phyloP scores from a whole-genome alignment of 345 rosid species.

The Citrus australasica region DNA sequence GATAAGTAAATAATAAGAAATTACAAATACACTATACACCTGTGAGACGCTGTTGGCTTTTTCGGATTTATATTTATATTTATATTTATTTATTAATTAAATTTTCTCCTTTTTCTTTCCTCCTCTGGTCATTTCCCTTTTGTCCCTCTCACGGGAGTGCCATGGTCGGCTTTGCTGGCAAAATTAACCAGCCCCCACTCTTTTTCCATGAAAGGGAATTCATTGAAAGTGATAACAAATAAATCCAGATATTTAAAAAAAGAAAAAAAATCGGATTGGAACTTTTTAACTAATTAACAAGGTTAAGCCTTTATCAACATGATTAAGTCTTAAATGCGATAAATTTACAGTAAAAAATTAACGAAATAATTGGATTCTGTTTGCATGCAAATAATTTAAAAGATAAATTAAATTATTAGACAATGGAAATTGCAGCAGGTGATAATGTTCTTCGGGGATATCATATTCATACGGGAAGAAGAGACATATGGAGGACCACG shows the following conservation, averaged over 20 bases:
- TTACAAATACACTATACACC: neutral
- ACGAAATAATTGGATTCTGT: conserved; percentile 13
- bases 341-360: neutral
- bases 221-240: conserved; percentile 18
- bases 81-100: neutral
- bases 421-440: conserved; percentile 36
- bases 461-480: conserved; percentile 19
- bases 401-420: conserved; percentile 13
- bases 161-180: conserved; percentile 58
- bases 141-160: conserved; percentile 63
- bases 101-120: neutral
- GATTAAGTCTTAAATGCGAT: neutral
- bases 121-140: conserved; percentile 18
- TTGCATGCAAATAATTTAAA: conserved; percentile 5
- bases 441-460: conserved; percentile 39
- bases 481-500: conserved; percentile 51
- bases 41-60: neutral
- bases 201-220: conserved; percentile 17
- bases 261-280: neutral
- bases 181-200: conserved; percentile 27
- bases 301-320: neutral
- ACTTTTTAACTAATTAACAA: neutral
- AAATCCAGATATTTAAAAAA: neutral
- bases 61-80: neutral
- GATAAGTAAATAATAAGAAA: conserved; percentile 16